Evolutionary conservation across 371 early-diverging fungal species (phyloP).

Genomic region (Actinomortierella wolfii): DNA sequence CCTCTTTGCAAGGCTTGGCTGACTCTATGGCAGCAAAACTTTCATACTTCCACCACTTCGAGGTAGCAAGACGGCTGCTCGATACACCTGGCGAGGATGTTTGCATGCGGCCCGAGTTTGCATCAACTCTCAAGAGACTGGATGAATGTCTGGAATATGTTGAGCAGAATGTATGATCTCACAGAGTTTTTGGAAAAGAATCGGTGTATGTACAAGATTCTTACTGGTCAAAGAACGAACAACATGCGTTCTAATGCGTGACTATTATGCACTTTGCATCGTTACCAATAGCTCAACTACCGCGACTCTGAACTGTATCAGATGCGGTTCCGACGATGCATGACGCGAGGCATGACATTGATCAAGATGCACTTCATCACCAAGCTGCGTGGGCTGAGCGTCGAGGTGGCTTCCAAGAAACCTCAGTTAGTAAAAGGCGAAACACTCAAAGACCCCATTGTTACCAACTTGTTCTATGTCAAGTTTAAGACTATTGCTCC

Average conservation of each 20-base stretch:
- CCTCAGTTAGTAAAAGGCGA: slow-evolving; percentile 43
- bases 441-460: slow-evolving; percentile 38
- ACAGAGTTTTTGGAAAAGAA: background rate
- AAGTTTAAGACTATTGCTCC: slow-evolving; percentile 76
- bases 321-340: slow-evolving; percentile 90
- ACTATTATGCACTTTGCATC: too few species aligned
- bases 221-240: too few species aligned
- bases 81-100: slow-evolving; percentile 84
- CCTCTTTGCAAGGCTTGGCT: slow-evolving; percentile 65
- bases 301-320: slow-evolving; percentile 87
- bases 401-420: slow-evolving; percentile 62
- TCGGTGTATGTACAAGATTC: background rate
- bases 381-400: slow-evolving; percentile 64
- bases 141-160: slow-evolving; percentile 86
- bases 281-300: slow-evolving; percentile 64
- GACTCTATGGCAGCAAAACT: slow-evolving; percentile 68
- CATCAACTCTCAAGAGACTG: slow-evolving; percentile 74
- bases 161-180: slow-evolving; percentile 62
- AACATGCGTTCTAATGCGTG: too few species aligned
- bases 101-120: slow-evolving; percentile 75
- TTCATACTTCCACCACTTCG: slow-evolving; percentile 80
- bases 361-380: slow-evolving; percentile 87
- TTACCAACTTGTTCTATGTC: slow-evolving; percentile 71
- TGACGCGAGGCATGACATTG: slow-evolving; percentile 86
- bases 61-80: slow-evolving; percentile 76